These are phyloP conservation scores for Talaromyces thailandensis DNA, from an alignment of 495 filamentous ascomycete species.

Conservation along the genomic window DNA sequence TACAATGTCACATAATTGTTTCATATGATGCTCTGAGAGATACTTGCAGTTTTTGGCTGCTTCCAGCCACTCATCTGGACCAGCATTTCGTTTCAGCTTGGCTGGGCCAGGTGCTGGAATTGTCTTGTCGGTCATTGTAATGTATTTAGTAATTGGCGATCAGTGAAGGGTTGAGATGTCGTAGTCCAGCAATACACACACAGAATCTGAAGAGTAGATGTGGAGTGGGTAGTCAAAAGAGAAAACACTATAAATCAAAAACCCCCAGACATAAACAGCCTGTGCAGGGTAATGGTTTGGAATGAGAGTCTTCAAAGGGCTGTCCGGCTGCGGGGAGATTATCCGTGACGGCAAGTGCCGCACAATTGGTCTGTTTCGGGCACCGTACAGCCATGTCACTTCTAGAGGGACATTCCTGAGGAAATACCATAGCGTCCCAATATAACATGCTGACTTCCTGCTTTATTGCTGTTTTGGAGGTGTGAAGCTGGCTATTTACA, in stretches of 20 bases:
- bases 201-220: background rate
- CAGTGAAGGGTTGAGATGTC: background rate
- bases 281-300: background rate
- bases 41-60: constrained; percentile 95
- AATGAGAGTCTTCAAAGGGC: background rate
- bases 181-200: background rate
- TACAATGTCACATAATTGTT: constrained; percentile 95
- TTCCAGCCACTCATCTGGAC: constrained; percentile 93
- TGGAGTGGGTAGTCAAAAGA: background rate
- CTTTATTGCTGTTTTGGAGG: background rate
- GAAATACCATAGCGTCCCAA: background rate
- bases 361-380: constrained; percentile 10
- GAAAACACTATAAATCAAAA: background rate
- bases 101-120: constrained; percentile 87
- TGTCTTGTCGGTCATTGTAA: constrained; percentile 41
- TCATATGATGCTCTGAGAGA: constrained; percentile 92
- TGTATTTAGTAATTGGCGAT: background rate
- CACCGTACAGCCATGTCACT: constrained; percentile 6
- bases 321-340: constrained; percentile 1
- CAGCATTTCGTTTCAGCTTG: constrained; percentile 68
- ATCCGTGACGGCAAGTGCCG: background rate
- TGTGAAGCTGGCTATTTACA: background rate
- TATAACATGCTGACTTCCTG: background rate
- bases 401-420: background rate
- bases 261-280: background rate